Evolutionary conservation across 148 eudicot genomes (phyloP), one percentile per base, ranked within the genome.

Genomic region (Oxyria digyna): DNA sequence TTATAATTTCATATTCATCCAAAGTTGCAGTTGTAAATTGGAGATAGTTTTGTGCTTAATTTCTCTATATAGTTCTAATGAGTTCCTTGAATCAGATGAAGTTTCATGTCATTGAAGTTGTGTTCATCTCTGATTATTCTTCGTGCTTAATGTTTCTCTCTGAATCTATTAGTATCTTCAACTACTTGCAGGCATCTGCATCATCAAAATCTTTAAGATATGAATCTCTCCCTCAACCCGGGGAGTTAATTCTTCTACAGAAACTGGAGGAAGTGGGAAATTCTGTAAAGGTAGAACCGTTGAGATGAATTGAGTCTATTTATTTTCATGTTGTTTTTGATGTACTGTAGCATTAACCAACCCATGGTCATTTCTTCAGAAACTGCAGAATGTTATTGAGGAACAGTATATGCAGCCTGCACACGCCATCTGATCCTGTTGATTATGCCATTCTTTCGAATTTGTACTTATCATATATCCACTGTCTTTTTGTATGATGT

Each of bases 231-330:
- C 62, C 85, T 42, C 85, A 75, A 35, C 20, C 84, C 20, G 80
- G 74, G 49, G 96, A 88, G 42, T 49, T 78, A 27, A 73, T 73
- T 73, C 82, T 91, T 70, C 70, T 91, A 26, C 90, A 91, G 76
- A 91, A 87, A 68, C 68, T 91, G 40, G 96, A 87, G 74, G 90
- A 91, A 73, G 88, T 91, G 73, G 90, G 81, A 57, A 83, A 77
- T 63, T 88, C 90, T 66, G 82, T 88, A 54, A 91, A 83, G 97
- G 97, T 91, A 83, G 32, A 13, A 62, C 12, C 45, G 49, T 21
- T 69, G 42, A 24, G 32, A 6, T 20, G 14, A 4, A 4, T 48
- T n/a, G n/a, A n/a, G n/a, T n/a, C n/a, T n/a, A n/a, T n/a, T 23
- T 41, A 3, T 67, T 13, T 31, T 63, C 42, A 32, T 8, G 26